Evolutionary conservation across 164 flowering plant genomes (phyloP).

Genomic region (Santalum album): DNA sequence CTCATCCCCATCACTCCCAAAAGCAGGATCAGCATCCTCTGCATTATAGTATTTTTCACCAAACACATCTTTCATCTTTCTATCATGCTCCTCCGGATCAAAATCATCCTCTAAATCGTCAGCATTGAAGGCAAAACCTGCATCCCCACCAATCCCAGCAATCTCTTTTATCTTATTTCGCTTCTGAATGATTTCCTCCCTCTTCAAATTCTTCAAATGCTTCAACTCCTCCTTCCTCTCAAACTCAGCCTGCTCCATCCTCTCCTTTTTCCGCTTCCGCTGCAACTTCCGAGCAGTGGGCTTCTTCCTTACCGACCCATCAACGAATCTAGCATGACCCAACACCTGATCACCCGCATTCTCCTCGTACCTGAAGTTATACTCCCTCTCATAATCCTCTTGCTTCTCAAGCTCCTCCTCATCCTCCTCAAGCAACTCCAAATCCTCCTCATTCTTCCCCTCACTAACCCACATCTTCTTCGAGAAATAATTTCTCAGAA

Average conservation of each 20-base stretch:
- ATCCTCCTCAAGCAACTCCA: slow-evolving; percentile 40
- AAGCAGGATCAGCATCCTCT: slow-evolving; percentile 56
- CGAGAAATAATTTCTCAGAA: slow-evolving; percentile 52
- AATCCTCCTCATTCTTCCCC: slow-evolving; percentile 17
- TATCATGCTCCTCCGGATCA: slow-evolving; percentile 78
- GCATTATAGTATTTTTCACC: slow-evolving; percentile 58
- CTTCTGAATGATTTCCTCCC: slow-evolving; percentile 70
- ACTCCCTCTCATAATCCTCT: slow-evolving; percentile 54
- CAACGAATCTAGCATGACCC: slow-evolving; percentile 58
- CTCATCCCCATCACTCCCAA: slow-evolving; percentile 44
- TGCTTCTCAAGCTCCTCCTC: slow-evolving; percentile 67
- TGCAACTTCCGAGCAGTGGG: slow-evolving; percentile 52
- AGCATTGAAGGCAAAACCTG: slow-evolving; percentile 23
- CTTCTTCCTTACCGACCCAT: slow-evolving; percentile 84
- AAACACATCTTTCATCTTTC: slow-evolving; percentile 66
- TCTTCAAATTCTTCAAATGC: slow-evolving; percentile 86
- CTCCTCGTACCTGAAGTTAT: slow-evolving; percentile 65
- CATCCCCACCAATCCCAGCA: slow-evolving; percentile 53
- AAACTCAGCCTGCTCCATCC: slow-evolving; percentile 51
- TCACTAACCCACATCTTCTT: slow-evolving; percentile 60
- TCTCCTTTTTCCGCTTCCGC: slow-evolving; percentile 71
- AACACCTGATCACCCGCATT: slow-evolving; percentile 57
- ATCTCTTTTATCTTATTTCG: slow-evolving; percentile 47
- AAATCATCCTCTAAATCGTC: slow-evolving; percentile 76
- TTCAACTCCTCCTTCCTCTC: slow-evolving; percentile 87